phyloP scores from a whole-genome alignment of 2,329 filamentous ascomycete genomes.

The Sporothrix globosa region DNA sequence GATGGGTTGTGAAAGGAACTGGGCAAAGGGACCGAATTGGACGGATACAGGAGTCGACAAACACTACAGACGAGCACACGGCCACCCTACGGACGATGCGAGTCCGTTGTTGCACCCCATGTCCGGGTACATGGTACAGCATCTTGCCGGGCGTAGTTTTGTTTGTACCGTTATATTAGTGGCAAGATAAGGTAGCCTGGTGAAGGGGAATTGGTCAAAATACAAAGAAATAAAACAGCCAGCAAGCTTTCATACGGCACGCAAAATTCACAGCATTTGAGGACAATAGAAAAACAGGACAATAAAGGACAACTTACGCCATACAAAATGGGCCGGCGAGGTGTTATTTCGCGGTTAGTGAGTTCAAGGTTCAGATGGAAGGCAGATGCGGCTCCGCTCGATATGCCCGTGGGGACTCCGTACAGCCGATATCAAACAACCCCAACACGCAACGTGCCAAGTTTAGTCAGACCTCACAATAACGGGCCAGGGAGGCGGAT shows the following conservation, averaged over 20 bases:
- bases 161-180: neutral
- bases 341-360: neutral
- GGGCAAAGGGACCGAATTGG: neutral
- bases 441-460: neutral
- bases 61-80: neutral
- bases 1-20: neutral
- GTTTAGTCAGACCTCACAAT: neutral
- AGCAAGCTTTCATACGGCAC: neutral
- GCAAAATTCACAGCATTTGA: too few relatives aligned
- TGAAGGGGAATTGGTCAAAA: neutral
- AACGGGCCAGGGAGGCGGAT: too few relatives aligned
- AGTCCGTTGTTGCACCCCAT: neutral
- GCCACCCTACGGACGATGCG: neutral
- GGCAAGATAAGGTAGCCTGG: neutral
- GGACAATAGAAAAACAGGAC: neutral
- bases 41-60: neutral
- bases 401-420: conserved; percentile 23
- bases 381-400: conserved; percentile 29
- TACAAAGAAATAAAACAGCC: neutral
- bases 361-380: conserved; percentile 16
- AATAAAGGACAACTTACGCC: too few relatives aligned
- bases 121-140: neutral
- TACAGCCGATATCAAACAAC: conserved; percentile 21
- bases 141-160: neutral
- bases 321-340: neutral